Evolutionary conservation across 306 rosid species (phyloP).

Genomic region (Datisca glomerata): DNA sequence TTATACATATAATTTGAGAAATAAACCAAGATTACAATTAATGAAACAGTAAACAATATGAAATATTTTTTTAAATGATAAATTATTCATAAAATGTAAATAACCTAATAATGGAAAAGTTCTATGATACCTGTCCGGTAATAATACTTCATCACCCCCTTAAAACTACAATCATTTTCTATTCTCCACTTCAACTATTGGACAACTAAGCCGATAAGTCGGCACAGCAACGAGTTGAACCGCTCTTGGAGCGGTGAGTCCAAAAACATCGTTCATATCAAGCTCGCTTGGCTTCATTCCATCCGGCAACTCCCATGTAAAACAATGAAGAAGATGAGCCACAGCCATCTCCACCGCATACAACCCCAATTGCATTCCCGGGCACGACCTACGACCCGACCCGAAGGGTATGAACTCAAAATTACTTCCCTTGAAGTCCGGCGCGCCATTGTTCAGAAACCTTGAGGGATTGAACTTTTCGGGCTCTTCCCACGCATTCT

Average conservation of each 20-base stretch:
- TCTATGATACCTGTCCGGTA: no score
- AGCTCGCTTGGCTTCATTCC: conserved; percentile 34
- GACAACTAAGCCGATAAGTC: conserved; percentile 19
- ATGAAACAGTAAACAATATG: no score
- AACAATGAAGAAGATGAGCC: conserved; percentile 39
- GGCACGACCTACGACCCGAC: conserved; percentile 47
- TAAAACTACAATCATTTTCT: no score
- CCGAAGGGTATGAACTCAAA: conserved; percentile 50
- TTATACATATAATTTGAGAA: no score
- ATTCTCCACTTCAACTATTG: conserved; percentile 3
- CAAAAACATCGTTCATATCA: conserved; percentile 44
- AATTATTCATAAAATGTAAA: no score
- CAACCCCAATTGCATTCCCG: conserved; percentile 42
- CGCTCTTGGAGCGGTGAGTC: conserved; percentile 45
- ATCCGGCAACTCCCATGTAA: conserved; percentile 36
- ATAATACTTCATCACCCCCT: no score
- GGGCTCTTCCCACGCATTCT: conserved; percentile 28
- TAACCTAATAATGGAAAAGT: no score
- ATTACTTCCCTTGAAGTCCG: conserved; percentile 35
- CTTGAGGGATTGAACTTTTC: conserved; percentile 32
- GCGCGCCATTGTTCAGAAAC: conserved; percentile 19
- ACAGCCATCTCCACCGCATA: conserved; percentile 34
- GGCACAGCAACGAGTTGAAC: conserved; percentile 40
- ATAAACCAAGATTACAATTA: no score
- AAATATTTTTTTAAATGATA: no score